A percentile compares a stretch with the other conserved stretches of the same genome.
Evolutionary conservation across 805 yeast genomes (phyloP).

Genomic region (Candida railenensis): DNA sequence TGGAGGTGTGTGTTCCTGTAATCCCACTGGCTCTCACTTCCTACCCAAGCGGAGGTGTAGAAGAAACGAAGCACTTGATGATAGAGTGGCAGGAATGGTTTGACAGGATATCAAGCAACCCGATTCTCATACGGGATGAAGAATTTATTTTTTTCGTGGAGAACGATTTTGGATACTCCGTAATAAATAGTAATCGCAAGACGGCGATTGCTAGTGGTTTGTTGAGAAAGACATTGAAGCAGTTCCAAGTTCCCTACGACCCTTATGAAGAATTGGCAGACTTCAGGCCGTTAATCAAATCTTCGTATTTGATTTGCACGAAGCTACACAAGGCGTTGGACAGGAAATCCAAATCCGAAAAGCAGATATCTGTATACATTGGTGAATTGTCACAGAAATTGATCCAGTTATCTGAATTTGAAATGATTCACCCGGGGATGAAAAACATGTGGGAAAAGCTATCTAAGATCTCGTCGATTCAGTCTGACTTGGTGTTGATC

Average conservation of each 20-base stretch:
- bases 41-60: conserved; percentile 82
- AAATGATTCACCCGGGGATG: conserved; percentile 64
- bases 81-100: conserved; percentile 82
- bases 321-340: conserved; percentile 55
- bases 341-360: conserved; percentile 55
- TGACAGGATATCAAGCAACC: conserved; percentile 66
- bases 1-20: conserved; percentile 92
- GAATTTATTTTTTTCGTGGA: conserved; percentile 85
- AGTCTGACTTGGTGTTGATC: conserved; percentile 75
- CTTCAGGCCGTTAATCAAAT: conserved; percentile 84
- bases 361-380: conserved; percentile 46
- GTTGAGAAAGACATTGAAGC: conserved; percentile 86
- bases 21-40: conserved; percentile 74
- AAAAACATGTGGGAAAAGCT: conserved; percentile 74
- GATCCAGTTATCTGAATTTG: conserved; percentile 39
- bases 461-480: conserved; percentile 62
- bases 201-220: conserved; percentile 77
- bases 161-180: conserved; percentile 66
- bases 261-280: conserved; percentile 77
- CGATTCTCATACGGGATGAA: conserved; percentile 81
- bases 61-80: conserved; percentile 61
- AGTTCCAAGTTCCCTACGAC: conserved; percentile 88
- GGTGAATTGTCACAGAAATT: conserved; percentile 49
- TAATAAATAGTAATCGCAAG: conserved; percentile 56
- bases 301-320: conserved; percentile 59